Evolutionary conservation across 495 filamentous ascomycete species (phyloP), one percentile per base, ranked within the genome.

Genomic region (Penicillium maclennaniae): DNA sequence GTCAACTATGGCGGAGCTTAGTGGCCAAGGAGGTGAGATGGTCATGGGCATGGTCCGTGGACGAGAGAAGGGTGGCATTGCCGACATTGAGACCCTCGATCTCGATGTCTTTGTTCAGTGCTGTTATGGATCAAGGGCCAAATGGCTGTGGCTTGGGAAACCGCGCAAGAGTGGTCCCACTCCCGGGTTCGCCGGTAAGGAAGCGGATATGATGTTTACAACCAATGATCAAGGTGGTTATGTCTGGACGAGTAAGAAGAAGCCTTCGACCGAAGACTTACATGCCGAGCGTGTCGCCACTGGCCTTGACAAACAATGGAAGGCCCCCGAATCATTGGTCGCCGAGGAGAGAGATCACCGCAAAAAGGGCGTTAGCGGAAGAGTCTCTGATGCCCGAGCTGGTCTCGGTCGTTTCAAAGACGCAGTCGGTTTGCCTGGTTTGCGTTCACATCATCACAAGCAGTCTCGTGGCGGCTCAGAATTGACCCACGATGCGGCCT

Each of bases 111-210:
- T 97, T 55, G 78, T 88, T 26, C 81, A 83, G 50, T 72, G 95
- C 28, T 81, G 86, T 0, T 84, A 80, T 47, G 93, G 93, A 26
- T 86, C 89, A 62, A 81, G 88, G 47, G 77, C 87, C 10, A 97
- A 96, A 67, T 97, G 89, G 87, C 76, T 98, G 9, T 98, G 95
- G 95, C 78, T 87, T 45, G 95, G 95, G 8, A 98, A 95, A 61
- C 79, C 86, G 12, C 83, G 79, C 47, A 89, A 89, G 64, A 79
- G 76, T 49, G 76, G 73, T 19, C 60, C 71, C 15, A 78, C 69
- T 17, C 65, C 83, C 31, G 69, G 67, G 25, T 80, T 80, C 53
- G 73, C 74, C 46, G 76, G 72, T 7, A 74, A 74, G 20, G 75
- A 81, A 47, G 71, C 78, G 16, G 78, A 80, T 44, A 72, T 86